Conservation (phyloP, 2,329 filamentous ascomycete species). For the Fusarium zealandicum region DNA sequence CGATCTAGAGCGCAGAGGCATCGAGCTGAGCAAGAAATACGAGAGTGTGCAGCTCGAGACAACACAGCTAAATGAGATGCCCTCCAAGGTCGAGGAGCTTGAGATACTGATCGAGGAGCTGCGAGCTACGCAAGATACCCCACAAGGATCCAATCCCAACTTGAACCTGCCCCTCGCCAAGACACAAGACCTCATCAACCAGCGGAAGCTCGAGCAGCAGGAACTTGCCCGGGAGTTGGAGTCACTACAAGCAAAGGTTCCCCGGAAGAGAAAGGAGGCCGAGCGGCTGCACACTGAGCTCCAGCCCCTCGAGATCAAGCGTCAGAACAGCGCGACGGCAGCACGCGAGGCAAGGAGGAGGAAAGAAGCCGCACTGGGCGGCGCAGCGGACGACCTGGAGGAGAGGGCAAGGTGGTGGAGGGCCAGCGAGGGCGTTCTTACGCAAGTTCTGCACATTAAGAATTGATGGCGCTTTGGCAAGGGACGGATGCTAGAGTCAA, state of each 20-base stretch:
- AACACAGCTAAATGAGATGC: slow-evolving; percentile 58
- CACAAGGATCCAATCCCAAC: slow-evolving; percentile 48
- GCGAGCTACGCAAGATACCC: slow-evolving; percentile 48
- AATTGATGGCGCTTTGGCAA: slow-evolving; percentile 36
- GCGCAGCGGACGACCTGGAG: slow-evolving; percentile 76
- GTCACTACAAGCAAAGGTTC: slow-evolving; percentile 66
- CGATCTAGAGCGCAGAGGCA: slow-evolving; percentile 72
- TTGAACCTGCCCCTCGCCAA: slow-evolving; percentile 65
- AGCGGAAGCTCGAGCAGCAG: slow-evolving; percentile 58
- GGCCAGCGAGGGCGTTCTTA: slow-evolving; percentile 70
- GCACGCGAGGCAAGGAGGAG: slow-evolving; percentile 75
- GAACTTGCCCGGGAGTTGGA: slow-evolving; percentile 71
- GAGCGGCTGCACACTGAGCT: slow-evolving; percentile 73
- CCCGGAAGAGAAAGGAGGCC: slow-evolving; percentile 70
- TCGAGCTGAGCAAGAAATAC: slow-evolving; percentile 63
- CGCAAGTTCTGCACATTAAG: slow-evolving; percentile 67
- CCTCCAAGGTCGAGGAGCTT: slow-evolving; percentile 56
- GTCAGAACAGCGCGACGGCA: slow-evolving; percentile 68
- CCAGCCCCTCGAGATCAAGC: slow-evolving; percentile 71
- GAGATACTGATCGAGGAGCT: slow-evolving; percentile 58
- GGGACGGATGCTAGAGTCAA: not conserved
- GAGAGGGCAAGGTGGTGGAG: slow-evolving; percentile 78
- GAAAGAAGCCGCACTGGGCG: slow-evolving; percentile 70
- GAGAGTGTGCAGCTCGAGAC: slow-evolving; percentile 59
- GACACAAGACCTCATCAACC: slow-evolving; percentile 61